Evolutionary conservation across 2,329 filamentous ascomycete species (phyloP), one percentile per base, ranked within the genome.

Genomic region (Neofusicoccum ribis): DNA sequence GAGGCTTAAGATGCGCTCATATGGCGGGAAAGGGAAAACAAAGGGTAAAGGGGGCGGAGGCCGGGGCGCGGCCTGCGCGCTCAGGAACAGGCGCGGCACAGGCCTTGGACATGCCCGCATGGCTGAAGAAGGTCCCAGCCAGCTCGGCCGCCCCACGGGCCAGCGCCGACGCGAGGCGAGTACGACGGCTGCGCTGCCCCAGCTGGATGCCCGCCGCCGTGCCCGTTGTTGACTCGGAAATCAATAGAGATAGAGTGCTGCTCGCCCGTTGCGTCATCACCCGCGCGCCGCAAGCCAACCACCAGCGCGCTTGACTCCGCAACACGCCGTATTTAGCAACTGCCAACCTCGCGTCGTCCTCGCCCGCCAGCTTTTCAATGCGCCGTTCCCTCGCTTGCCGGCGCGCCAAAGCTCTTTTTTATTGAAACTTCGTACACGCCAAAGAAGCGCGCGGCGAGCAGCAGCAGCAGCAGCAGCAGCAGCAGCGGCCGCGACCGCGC

Each of bases 1-100:
- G 56, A 59, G 56, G 56, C 56, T 59, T 59, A 59, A 59, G 56
- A 59, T 47, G 56, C 56, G 56, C 34, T 59, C 41, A 46, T 59
- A 59, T 37, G 31, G 50, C 50, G 50, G 50, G 15, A 36, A 52
- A 17, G 31, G 43, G 27, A 59, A 36, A 43, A n/a, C 37, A 43
- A 43, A 31, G 37, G 20, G 27, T 17, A 46, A 58, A 44, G 41
- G 41, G 54, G 39, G 41, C 39, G 39, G 6, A 34, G 39, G 41
- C 39, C 54, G 39, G 39, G 7, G 23, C 54, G 39, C 8, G 39
- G 54, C 11, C 56, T 36, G 52, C 3, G 52, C 46, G 20, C 43
- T 11, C 46, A 49, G 46, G 46, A 49, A 49, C 46, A 56, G 12
- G 27, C 27, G 27, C 27, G 27, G 27, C 27, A 31, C 27, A 31